Evolutionary conservation across 306 rosid species (phyloP).

Genomic region (Gastrolobium bilobum): DNA sequence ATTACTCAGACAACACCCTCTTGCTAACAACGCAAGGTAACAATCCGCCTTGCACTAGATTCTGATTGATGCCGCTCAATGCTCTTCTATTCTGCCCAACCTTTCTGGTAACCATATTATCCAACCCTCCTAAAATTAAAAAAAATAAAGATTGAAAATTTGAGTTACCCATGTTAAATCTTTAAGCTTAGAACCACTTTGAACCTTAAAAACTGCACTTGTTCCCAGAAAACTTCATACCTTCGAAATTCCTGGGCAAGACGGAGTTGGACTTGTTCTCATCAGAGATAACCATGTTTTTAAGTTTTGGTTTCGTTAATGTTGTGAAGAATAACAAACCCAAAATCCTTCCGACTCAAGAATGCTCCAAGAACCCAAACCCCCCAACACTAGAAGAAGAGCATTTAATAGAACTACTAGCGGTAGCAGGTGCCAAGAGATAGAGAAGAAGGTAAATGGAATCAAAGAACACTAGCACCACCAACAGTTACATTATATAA

Average conservation of each 20-base stretch:
- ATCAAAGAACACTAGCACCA: neutral
- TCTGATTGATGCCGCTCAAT: conserved; percentile 64
- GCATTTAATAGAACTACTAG: neutral
- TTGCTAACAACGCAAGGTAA: conserved; percentile 78
- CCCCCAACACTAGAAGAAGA: conserved; percentile 6
- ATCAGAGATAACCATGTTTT: conserved; percentile 65
- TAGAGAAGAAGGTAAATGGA: neutral
- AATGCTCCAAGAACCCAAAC: conserved; percentile 34
- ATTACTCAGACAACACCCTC: conserved; percentile 65
- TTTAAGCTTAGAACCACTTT: conserved; percentile 16
- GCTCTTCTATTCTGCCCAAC: conserved; percentile 69
- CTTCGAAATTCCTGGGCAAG: conserved; percentile 63
- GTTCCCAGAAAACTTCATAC: conserved; percentile 41
- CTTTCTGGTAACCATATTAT: conserved; percentile 48
- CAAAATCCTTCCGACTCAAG: conserved; percentile 32
- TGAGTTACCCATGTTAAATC: conserved; percentile 6
- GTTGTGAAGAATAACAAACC: conserved; percentile 22
- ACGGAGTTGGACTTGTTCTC: conserved; percentile 59
- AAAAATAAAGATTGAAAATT: neutral
- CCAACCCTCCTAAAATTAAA: conserved; percentile 52
- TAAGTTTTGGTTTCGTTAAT: conserved; percentile 10
- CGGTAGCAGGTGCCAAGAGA: neutral
- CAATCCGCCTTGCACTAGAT: conserved; percentile 54
- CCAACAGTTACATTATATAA: no score
- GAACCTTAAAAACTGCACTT: neutral